A percentile compares a stretch with the other conserved stretches of the same genome.
Conservation (phyloP, 2,329 filamentous ascomycete species). For the Blastomyces silverae region DNA sequence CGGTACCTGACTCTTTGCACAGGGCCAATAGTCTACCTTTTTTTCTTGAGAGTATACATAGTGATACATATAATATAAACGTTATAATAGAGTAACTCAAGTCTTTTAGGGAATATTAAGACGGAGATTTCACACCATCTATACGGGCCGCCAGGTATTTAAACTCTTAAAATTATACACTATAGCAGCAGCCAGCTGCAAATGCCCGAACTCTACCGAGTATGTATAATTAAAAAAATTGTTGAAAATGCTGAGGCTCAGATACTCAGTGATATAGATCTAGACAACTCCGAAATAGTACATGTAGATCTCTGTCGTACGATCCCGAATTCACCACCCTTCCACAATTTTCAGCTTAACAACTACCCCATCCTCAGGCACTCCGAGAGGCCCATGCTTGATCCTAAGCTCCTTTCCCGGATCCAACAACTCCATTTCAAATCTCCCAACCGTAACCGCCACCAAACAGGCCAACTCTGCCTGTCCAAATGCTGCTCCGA, state of each 20-base stretch:
- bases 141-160: no score
- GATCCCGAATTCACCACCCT: conserved; percentile 11
- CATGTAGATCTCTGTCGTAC: background rate
- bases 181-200: no score
- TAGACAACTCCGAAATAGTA: no score
- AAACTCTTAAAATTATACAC: no score
- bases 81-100: no score
- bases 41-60: no score
- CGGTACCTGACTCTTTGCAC: no score
- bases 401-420: conserved; percentile 34
- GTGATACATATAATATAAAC: no score
- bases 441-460: conserved; percentile 68
- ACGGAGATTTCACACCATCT: no score
- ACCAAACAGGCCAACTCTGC: conserved; percentile 80
- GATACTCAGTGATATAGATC: background rate
- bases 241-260: background rate
- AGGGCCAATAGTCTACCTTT: no score
- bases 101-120: no score
- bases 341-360: conserved; percentile 31
- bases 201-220: no score
- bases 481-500: conserved; percentile 72
- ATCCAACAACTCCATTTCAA: conserved; percentile 43
- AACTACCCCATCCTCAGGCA: conserved; percentile 37
- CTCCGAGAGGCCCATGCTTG: conserved; percentile 35
- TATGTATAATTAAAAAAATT: background rate